Percentiles rank a stretch among this genome's conserved stretches.
phyloP scores from a whole-genome alignment of 140 eudicot species.

The Oenanthe javanica region DNA sequence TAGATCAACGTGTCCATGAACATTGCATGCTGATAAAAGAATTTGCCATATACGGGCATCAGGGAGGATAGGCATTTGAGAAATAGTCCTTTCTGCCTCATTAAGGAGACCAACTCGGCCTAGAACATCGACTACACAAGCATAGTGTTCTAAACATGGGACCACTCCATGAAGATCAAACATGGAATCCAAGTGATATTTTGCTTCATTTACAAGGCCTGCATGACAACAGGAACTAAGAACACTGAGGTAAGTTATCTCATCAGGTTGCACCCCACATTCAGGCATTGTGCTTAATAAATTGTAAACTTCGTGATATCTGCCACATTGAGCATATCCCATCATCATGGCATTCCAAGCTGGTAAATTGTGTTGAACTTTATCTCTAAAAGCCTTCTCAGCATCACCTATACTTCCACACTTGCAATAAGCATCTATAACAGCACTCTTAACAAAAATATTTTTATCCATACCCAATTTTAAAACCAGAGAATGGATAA shows the following conservation, averaged over 20 bases:
- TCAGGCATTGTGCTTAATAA: constrained; percentile 19
- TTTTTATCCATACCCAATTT: constrained; percentile 25
- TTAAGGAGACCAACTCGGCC: constrained; percentile 42
- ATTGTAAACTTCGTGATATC: constrained; percentile 22
- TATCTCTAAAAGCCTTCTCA: constrained; percentile 17
- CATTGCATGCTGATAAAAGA: constrained; percentile 34
- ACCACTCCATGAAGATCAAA: constrained; percentile 31
- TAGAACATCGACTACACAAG: constrained; percentile 39
- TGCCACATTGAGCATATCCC: constrained; percentile 46
- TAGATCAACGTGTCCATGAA: constrained; percentile 23
- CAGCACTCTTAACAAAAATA: constrained; percentile 31
- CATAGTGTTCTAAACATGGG: constrained; percentile 44
- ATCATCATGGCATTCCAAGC: constrained; percentile 52
- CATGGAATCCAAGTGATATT: constrained; percentile 31
- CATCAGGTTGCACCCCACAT: constrained; percentile 33
- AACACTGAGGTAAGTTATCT: constrained; percentile 42
- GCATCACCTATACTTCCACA: constrained; percentile 44
- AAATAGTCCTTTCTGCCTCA: constrained; percentile 37
- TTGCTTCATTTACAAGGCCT: constrained; percentile 41
- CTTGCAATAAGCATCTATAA: constrained; percentile 41
- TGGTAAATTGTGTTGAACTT: constrained; percentile 23
- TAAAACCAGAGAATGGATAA: constrained; percentile 33
- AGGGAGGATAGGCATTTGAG: constrained; percentile 35
- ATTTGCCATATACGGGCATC: constrained; percentile 47
- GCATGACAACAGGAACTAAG: constrained; percentile 41